phyloP scores from a whole-genome alignment of 2,329 filamentous ascomycete genomes.

The Aphanocladium album region DNA sequence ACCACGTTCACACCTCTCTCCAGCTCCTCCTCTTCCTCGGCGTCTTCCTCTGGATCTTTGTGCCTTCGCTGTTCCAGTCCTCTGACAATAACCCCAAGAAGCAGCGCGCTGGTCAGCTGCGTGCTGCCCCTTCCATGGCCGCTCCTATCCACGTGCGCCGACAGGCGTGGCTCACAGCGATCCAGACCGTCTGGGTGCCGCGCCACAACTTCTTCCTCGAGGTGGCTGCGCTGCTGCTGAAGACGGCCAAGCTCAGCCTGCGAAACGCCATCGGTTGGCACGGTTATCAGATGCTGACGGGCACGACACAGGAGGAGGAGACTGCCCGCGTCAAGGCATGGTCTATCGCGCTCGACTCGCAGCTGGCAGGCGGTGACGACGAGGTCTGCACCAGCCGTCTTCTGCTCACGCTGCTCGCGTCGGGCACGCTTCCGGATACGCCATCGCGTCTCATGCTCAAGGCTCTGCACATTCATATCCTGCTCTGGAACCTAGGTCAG shows the following conservation, averaged over 20 bases:
- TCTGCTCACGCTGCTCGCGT: slow-evolving; percentile 80
- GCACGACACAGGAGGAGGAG: slow-evolving; percentile 79
- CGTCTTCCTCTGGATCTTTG: slow-evolving; percentile 49
- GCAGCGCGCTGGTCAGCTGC: slow-evolving; percentile 38
- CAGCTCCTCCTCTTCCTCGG: slow-evolving; percentile 50
- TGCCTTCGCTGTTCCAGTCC: slow-evolving; percentile 47
- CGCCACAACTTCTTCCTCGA: slow-evolving; percentile 82
- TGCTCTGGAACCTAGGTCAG: slow-evolving; percentile 73
- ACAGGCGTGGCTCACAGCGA: slow-evolving; percentile 87
- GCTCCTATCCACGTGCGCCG: slow-evolving; percentile 81
- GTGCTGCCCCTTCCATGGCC: slow-evolving; percentile 64
- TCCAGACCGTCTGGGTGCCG: slow-evolving; percentile 89
- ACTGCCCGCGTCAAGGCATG: slow-evolving; percentile 83
- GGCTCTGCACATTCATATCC: slow-evolving; percentile 82
- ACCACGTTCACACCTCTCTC: slow-evolving; percentile 48
- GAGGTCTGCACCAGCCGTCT: slow-evolving; percentile 86
- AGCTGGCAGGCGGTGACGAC: slow-evolving; percentile 82
- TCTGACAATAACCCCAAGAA: slow-evolving; percentile 47
- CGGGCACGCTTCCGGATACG: slow-evolving; percentile 78
- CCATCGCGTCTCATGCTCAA: slow-evolving; percentile 84
- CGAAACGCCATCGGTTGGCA: slow-evolving; percentile 72
- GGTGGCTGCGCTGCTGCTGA: slow-evolving; percentile 71
- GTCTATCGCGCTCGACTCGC: slow-evolving; percentile 88
- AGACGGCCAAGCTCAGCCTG: slow-evolving; percentile 76
- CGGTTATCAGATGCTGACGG: slow-evolving; percentile 73